Base-by-base conservation (phyloP, 2,329 filamentous ascomycete species). In the Lasiodiplodia sp. region DNA sequence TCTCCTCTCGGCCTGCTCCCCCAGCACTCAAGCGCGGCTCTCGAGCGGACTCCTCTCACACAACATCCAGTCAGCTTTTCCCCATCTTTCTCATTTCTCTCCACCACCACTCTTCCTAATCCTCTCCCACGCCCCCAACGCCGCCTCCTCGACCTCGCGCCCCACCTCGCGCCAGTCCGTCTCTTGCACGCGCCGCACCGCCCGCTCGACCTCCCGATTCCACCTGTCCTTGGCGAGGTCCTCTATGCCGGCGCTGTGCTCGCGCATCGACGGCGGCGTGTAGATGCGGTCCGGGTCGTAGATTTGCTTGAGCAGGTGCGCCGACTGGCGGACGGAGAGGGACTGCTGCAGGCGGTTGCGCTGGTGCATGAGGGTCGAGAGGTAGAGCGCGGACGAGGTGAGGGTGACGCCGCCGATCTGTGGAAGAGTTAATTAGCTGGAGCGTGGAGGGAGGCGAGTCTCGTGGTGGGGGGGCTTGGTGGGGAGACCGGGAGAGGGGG, bases 371-470 rank as follows among this genome's bases (percentile, higher is more conserved):
- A 78, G 73, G 62, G 79, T 71, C 55, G 78, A 77, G 66, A 80
- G 77, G 69, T 80, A 80, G 69, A 81, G 77, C 63, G 78, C 71
- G 58, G 82, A 78, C 12, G 83, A 80, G 63, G 84, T 85, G 67
- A 86, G 80, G 69, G 84, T 85, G 70, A 85, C 77, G 76, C 84
- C 84, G 73, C 83, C 81, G 69, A 86, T 78, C 84, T 85, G 71
- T 23, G 21, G 18, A 21, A 14, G 23, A 12, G 69, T n/a, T 28
- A 28, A 28, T 73, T 44, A 72, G 71, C 18, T 55, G 52, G 56
- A 23, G 44, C 11, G 38, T 47, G 49, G 44, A 37, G 5, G 21
- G 37, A 1, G 21, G 10, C 14, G 21, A 16, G 23, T 60, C 44
- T 40, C 62, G 28, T 28, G 28, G 28, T 28, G 28, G 28, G 28